Evolutionary conservation across 1,139 yeast species (phyloP).

Genomic region (Diutina ranongensis): DNA sequence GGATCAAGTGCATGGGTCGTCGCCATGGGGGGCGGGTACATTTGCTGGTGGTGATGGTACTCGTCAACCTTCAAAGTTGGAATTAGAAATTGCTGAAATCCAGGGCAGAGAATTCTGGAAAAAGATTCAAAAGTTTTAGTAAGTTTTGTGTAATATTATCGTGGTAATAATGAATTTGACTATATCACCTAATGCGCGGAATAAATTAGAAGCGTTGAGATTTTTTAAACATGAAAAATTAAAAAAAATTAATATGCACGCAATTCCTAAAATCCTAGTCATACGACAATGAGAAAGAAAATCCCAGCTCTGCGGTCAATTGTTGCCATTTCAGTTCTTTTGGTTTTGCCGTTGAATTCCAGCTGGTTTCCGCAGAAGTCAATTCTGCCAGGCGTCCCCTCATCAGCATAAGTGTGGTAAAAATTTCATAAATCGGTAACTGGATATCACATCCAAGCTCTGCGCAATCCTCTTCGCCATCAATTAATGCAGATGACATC

Average conservation of each 20-base stretch:
- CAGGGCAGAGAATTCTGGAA: conserved; percentile 54
- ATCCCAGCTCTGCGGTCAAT: not conserved
- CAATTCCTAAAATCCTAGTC: not conserved
- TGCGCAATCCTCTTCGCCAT: conserved; percentile 31
- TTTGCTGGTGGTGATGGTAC: conserved; percentile 74
- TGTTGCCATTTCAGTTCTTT: not conserved
- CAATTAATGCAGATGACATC: conserved; percentile 13
- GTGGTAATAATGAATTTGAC: too few species aligned
- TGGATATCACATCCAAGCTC: conserved; percentile 16
- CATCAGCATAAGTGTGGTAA: conserved; percentile 30
- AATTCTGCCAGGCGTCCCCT: conserved; percentile 24
- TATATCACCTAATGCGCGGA: too few species aligned
- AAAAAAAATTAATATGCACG: not conserved
- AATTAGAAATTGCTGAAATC: conserved; percentile 45
- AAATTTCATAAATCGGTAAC: conserved; percentile 50
- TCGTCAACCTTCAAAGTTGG: conserved; percentile 57
- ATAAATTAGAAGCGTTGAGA: too few species aligned
- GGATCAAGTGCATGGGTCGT: conserved; percentile 68
- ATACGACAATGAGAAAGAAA: not conserved
- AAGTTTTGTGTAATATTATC: too few species aligned
- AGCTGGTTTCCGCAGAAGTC: conserved; percentile 12
- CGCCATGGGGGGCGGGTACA: conserved; percentile 87
- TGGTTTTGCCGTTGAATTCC: too few species aligned
- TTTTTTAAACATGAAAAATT: not conserved
- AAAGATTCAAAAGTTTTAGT: conserved; percentile 11